Evolutionary conservation across 225 moss, liverwort and hornwort species (phyloP).

Genomic region (Bryoerythrophyllum caledonicum): DNA sequence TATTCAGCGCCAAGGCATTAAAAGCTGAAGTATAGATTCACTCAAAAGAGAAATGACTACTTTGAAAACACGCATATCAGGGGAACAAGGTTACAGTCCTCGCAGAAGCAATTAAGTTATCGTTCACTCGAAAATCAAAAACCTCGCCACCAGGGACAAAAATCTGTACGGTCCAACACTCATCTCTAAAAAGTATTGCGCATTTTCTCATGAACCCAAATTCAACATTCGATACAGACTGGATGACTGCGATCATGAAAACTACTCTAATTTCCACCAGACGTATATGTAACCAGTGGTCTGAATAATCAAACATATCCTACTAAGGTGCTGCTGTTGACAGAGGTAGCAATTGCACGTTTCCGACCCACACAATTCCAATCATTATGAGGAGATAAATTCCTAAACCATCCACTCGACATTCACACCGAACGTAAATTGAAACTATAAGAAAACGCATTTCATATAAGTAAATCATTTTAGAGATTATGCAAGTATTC

Average conservation of each 20-base stretch:
- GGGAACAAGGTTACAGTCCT: neutral
- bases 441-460: too few relatives aligned
- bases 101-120: neutral
- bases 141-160: neutral
- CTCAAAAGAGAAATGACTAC: neutral
- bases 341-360: neutral
- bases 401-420: neutral
- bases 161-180: neutral
- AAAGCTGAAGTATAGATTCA: neutral
- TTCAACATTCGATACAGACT: neutral
- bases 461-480: neutral
- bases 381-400: neutral
- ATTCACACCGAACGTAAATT: neutral
- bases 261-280: neutral
- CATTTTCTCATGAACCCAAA: neutral
- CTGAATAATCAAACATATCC: neutral
- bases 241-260: neutral
- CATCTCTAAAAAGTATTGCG: neutral
- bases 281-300: neutral
- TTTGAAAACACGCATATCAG: neutral
- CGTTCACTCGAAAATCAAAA: constrained; percentile 9
- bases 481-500: too few relatives aligned
- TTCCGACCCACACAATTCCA: neutral
- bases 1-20: constrained; percentile 3
- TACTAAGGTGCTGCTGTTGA: neutral